Conservation (phyloP, 306 rosid species). For the Lablab purpureus region DNA sequence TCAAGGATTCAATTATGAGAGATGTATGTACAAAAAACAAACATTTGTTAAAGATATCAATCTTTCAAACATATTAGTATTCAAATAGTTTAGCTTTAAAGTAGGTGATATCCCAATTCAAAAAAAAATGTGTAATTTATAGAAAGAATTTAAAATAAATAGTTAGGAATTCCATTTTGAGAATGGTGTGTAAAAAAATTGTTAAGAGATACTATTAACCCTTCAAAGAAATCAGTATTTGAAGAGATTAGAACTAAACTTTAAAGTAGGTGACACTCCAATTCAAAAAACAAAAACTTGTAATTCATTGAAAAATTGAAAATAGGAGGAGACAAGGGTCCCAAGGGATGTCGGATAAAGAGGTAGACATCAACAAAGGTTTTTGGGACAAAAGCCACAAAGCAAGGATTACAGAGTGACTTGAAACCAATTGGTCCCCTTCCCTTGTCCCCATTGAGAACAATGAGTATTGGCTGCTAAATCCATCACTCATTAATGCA, state of each 20-base stretch:
- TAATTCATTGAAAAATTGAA: constrained; percentile 17
- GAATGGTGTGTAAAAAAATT: too few species aligned
- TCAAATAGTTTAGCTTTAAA: too few species aligned
- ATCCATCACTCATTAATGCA: constrained; percentile 73
- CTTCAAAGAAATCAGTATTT: background rate
- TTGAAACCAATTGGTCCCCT: constrained; percentile 83
- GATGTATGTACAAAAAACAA: background rate
- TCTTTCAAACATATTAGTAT: too few species aligned
- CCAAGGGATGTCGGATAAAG: constrained; percentile 76
- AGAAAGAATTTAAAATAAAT: too few species aligned
- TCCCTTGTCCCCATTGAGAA: constrained; percentile 63
- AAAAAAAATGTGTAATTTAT: too few species aligned
- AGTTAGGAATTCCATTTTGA: too few species aligned
- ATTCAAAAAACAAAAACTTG: background rate
- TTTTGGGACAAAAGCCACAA: constrained; percentile 69
- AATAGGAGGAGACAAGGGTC: constrained; percentile 69
- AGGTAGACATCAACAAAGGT: constrained; percentile 62
- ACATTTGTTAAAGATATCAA: too few species aligned
- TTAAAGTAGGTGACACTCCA: background rate
- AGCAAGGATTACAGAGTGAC: constrained; percentile 72
- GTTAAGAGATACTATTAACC: background rate
- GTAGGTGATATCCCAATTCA: too few species aligned
- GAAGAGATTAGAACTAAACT: background rate
- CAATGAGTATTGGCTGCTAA: constrained; percentile 62
- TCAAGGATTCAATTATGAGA: background rate